Evolutionary conservation across 1,284 basidiomycete species (phyloP), one percentile per base, ranked within the genome.

Genomic region (Waitea zeae): DNA sequence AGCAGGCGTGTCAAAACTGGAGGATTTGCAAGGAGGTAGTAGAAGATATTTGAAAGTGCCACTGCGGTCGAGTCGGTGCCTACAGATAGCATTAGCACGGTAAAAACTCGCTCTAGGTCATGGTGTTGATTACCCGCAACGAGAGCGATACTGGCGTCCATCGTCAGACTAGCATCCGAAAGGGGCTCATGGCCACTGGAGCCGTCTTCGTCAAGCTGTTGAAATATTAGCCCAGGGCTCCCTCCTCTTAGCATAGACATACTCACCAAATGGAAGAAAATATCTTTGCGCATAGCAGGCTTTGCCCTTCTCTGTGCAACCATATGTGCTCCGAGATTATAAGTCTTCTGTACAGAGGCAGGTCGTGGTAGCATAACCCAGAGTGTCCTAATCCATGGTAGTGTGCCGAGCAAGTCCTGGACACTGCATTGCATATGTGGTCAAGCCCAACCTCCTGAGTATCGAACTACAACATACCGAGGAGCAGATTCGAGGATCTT

Each of bases 1-100:
- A 54, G 55, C 1, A 63, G 41, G 6, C 50, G 47, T 17, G 44
- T 39, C 38, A 54, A 56, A 12, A 44, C 41, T 3, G 39, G 40
- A 0, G 52, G 56, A 36, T 62, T 42, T 19, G 41, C 35, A 4
- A 59, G 24, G 7, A 64, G 45, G 40, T 50, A 53, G 37, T 49
- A 61, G 31, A 63, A 44, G 1, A 57, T 34, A 19, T 48, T 53
- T 11, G 45, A 44, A 17, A 64, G 38, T 3, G 49, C 49, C 17
- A 48, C 50, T 3, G 56, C 49, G 0, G 58, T 57, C 0, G 61
- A 62, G 33, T 63, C 61, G 0, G 61, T 53, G 2, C 59, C 61
- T 1, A 26, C 24, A 9, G 9, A n/a, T 26, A 26, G 7, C n/a
- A 26, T 7, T 7, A 26, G 24, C 24, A n/a, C 7, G 7, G 24